phyloP scores from a whole-genome alignment of 306 rosid species.

The Coriaria nepalensis region DNA sequence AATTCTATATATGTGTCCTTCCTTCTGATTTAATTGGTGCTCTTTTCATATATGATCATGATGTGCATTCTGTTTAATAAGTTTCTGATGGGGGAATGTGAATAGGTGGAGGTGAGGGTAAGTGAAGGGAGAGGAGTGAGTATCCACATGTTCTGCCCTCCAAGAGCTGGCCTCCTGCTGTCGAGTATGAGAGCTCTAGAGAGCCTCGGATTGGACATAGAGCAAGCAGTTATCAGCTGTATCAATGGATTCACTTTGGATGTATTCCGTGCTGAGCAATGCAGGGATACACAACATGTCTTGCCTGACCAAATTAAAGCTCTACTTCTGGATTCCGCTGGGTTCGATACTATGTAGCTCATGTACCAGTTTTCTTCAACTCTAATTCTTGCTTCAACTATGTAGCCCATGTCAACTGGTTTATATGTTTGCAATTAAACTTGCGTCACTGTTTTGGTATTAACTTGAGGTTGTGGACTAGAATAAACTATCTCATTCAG shows the following conservation, averaged over 20 bases:
- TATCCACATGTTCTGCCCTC: constrained; percentile 93
- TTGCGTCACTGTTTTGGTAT: too few relatives aligned
- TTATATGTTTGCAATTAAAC: too few relatives aligned
- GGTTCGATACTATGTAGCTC: neutral
- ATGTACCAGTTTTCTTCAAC: too few relatives aligned
- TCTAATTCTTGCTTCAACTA: too few relatives aligned
- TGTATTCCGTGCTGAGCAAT: constrained; percentile 72
- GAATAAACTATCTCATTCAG: too few relatives aligned
- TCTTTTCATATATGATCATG: too few relatives aligned
- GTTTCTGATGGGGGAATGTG: neutral
- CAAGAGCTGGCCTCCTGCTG: constrained; percentile 84
- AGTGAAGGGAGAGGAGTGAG: constrained; percentile 94
- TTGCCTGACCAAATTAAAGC: constrained; percentile 16
- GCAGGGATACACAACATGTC: constrained; percentile 16
- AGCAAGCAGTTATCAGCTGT: constrained; percentile 97
- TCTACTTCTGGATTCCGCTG: constrained; percentile 11
- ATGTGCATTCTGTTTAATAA: too few relatives aligned
- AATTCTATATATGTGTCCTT: neutral
- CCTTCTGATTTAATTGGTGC: neutral
- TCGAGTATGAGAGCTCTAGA: constrained; percentile 85
- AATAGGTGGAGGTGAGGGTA: constrained; percentile 75
- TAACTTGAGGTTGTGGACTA: too few relatives aligned
- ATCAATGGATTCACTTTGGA: constrained; percentile 96
- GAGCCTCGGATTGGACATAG: constrained; percentile 85
- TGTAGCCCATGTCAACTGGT: too few relatives aligned